phyloP scores from a whole-genome alignment of 768 basidiomycete species.

The Mycena rosella region DNA sequence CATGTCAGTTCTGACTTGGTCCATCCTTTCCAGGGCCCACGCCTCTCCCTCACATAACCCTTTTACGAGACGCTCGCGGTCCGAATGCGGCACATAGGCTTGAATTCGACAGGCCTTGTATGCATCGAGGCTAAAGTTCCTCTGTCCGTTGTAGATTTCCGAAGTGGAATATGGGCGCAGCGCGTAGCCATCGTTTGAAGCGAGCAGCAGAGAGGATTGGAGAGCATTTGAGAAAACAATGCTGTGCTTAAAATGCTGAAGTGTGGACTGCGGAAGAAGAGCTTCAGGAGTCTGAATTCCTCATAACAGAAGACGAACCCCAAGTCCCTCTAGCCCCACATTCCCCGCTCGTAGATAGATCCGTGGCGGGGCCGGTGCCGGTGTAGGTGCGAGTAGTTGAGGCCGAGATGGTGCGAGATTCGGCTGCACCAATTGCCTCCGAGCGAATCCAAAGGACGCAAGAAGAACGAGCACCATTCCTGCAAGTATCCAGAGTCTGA shows the following conservation, averaged over 20 bases:
- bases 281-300: constrained; percentile 9
- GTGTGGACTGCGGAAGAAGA: constrained; percentile 24
- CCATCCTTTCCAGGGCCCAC: constrained; percentile 26
- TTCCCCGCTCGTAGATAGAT: constrained; percentile 24
- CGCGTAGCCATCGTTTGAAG: constrained; percentile 15
- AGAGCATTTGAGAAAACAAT: constrained; percentile 29
- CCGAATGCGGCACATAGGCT: constrained; percentile 10
- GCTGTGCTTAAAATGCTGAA: constrained; percentile 31
- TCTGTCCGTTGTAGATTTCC: constrained; percentile 22
- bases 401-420: neutral
- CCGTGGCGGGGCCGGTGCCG: constrained; percentile 10
- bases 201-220: constrained; percentile 19
- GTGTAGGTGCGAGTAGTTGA: constrained; percentile 2
- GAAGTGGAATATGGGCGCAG: constrained; percentile 31
- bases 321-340: constrained; percentile 22
- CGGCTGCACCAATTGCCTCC: constrained; percentile 12
- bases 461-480: constrained; percentile 7
- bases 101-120: constrained; percentile 27
- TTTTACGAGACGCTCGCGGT: constrained; percentile 17
- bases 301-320: constrained; percentile 18
- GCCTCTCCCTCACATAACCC: constrained; percentile 25
- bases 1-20: constrained; percentile 21
- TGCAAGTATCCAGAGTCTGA: constrained; percentile 18
- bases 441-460: constrained; percentile 5
- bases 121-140: constrained; percentile 23